Base-by-base conservation (phyloP, 345 rosid genomes). In the Luvunga scandens region DNA sequence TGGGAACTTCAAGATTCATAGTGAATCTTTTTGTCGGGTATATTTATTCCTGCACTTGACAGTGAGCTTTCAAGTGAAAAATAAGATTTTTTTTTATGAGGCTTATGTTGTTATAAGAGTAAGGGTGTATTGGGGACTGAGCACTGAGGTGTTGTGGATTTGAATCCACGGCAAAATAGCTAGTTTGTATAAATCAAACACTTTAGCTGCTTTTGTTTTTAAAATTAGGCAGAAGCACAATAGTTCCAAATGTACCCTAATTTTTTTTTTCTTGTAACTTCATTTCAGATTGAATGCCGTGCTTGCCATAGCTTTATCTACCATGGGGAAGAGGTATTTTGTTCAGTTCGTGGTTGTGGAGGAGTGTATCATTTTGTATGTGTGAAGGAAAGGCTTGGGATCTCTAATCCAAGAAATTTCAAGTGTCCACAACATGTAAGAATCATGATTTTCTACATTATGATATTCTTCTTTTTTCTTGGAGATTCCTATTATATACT, bases 361-460 rank as follows among this genome's bases (percentile, higher is more conserved):
- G 91, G 91, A 66, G 81, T 76, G 79, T 95, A 89, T 87, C 99
- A 95, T 81, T 39, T 69, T 14, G 21, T 1, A 65, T 95, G 99
- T 75, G 94, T 57, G 1, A 85, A 85, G 84, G 85, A 84, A 81
- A 80, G 69, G 42, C 77, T 85, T 61, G 84, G 86, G 21, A 64
- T 86, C 78, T 77, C 86, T 4, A 89, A 81, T 36, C 69, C 63
- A 3, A 83, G 71, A 70, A 93, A 88, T 59, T 95, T 95, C 75
- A 92, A 80, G 87, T 95, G 99, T 75, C 95, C 97, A 48, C 99
- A 92, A 39, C 98, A 95, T 90, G 99, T 95, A 88, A 87, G 70
- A 34, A 36, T 34, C 27, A 36, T 0, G 86, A 39, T 66, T 77
- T 70, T 63, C 53, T 57, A 69, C 24, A 5, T 76, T 71, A 13